A percentile compares a stretch with the other conserved stretches of the same genome.
Conservation (phyloP, 2,329 filamentous ascomycete genomes). For the Cadophora sp. region DNA sequence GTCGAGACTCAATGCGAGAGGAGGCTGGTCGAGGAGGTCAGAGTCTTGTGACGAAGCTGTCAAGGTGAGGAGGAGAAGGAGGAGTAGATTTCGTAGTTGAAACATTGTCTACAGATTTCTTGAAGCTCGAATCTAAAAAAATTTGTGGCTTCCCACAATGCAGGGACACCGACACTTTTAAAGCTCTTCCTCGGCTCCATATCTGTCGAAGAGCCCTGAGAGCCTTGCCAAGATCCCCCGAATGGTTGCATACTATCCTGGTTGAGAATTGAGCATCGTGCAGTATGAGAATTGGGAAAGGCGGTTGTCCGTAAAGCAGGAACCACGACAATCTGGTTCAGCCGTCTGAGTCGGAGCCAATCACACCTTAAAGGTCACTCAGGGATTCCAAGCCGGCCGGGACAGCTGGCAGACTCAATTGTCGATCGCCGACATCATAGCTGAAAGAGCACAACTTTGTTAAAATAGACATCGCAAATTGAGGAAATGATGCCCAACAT, state of each 20-base stretch:
- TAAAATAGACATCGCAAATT: background rate
- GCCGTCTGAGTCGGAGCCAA: background rate
- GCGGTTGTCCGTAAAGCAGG: background rate
- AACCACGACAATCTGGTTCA: background rate
- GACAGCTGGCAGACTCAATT: background rate
- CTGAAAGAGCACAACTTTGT: background rate
- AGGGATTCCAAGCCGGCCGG: background rate
- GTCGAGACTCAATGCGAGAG: background rate
- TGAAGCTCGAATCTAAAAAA: background rate
- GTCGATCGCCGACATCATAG: background rate
- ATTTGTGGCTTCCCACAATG: background rate
- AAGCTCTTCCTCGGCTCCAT: background rate
- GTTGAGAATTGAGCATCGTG: background rate
- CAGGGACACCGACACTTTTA: background rate
- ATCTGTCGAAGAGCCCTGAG: background rate
- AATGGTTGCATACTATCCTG: background rate
- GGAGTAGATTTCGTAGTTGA: background rate
- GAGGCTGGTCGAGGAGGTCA: background rate
- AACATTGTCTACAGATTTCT: background rate
- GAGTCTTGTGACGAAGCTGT: background rate
- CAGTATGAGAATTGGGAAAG: background rate
- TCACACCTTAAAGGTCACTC: background rate
- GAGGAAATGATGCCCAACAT: constrained; percentile 1
- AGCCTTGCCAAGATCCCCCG: background rate
- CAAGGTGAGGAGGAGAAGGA: background rate